Conservation (phyloP, 352 stramenopile genomes). For the Bremia lactucae region DNA sequence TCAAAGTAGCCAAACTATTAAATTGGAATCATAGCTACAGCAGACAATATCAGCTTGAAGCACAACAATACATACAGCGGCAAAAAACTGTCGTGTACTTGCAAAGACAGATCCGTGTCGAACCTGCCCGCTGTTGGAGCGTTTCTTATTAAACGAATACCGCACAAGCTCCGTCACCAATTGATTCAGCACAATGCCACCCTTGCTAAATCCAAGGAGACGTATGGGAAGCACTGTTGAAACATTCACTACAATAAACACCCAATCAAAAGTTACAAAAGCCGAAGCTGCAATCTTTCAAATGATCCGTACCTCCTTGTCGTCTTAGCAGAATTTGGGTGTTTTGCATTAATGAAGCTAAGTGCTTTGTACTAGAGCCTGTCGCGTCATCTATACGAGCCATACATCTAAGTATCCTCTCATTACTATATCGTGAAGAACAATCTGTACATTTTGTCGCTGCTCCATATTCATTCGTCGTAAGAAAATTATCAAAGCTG, state of each 20-base stretch:
- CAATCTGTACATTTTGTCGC: conserved; percentile 26
- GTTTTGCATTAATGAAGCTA: conserved; percentile 32
- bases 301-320: conserved; percentile 20
- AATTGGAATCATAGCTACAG: background rate
- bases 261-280: conserved; percentile 1
- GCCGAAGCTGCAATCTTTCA: background rate
- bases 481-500: conserved; percentile 57
- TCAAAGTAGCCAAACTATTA: background rate
- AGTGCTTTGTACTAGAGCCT: conserved; percentile 26
- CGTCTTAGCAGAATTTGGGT: conserved; percentile 11
- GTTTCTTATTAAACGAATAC: conserved; percentile 28
- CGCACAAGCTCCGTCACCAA: conserved; percentile 50
- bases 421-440: too few relatives aligned
- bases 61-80: conserved; percentile 13
- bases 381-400: conserved; percentile 23
- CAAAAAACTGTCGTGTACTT: conserved; percentile 30
- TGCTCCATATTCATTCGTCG: conserved; percentile 41
- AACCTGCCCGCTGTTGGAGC: conserved; percentile 19
- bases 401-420: too few relatives aligned
- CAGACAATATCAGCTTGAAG: background rate
- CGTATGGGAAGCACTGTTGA: conserved; percentile 43
- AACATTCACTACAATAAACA: conserved; percentile 21
- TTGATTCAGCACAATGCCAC: conserved; percentile 55
- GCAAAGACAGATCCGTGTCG: conserved; percentile 23
- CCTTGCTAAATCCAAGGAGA: conserved; percentile 62